Base-by-base conservation (phyloP, 164 flowering plant genomes). In the Platanus orientalis region DNA sequence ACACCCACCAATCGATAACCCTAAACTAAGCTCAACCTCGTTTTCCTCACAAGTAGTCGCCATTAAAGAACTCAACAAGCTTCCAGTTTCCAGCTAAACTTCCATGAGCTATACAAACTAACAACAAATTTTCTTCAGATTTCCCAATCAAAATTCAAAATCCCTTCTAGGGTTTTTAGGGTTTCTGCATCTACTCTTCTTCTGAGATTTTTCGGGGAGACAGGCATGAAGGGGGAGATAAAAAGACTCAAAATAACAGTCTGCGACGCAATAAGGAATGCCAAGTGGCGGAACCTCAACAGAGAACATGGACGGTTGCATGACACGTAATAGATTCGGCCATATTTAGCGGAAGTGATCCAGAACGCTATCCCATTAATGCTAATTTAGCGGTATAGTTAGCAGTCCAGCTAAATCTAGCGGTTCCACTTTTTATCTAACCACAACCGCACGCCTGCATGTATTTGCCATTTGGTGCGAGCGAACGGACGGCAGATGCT, bases 1-100 rank as follows among this genome's bases (percentile, higher is more conserved):
- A 48, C 66, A 58, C 11, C 85, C 67, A 14, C 88, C 84, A 6
- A 83, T 73, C 0, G 88, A 81, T 28, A 84, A 64, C 11, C 79
- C 82, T 47, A 84, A 69, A 68, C 79, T 79, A 48, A 83, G 62
- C 74, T 78, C 88, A 13, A 76, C 39, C 66, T 73, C 82, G 1
- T 81, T 75, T 19, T 71, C 75, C 11, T 7, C 52, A 49, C 52
- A 49, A 49, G 19, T 0, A 7, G 10, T 20, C 25, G 25, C 52
- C 52, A 49, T 49, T 49, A 49, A 49, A 12, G 25, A 42, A 10
- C 20, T 36, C 69, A n/a, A n/a, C 0, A 51, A 28, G 42, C 54
- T 26, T 30, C 45, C 26, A 23, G 39, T 28, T n/a, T 27, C 40
- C 28, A 25, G 29, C 13, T 51, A 23, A 7, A 2, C 1, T 14